Evolutionary conservation across 257 asterid species (phyloP).

Genomic region (Lycium ferocissimum): DNA sequence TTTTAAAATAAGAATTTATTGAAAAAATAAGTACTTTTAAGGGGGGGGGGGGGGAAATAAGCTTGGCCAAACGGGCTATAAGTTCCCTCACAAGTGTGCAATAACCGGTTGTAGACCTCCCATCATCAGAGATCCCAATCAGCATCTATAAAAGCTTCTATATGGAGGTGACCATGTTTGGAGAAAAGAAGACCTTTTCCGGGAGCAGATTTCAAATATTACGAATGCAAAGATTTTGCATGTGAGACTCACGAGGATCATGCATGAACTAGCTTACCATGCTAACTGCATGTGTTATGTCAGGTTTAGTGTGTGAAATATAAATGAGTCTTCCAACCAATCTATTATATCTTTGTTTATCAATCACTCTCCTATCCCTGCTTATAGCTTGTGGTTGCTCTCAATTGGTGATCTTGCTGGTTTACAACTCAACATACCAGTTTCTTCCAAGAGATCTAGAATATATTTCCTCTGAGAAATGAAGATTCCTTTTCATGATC

Average conservation of each 20-base stretch:
- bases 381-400: neutral
- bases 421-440: neutral
- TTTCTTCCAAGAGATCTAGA: neutral
- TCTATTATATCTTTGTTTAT: neutral
- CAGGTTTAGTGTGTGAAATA: neutral
- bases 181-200: neutral
- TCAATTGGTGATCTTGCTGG: neutral
- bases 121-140: neutral
- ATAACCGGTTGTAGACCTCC: neutral
- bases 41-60: too few relatives aligned
- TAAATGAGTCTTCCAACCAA: neutral
- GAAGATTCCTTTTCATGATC: neutral
- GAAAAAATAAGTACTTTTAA: too few relatives aligned
- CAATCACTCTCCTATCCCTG: neutral
- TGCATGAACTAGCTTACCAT: neutral
- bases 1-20: too few relatives aligned
- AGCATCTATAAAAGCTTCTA: neutral
- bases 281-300: too few relatives aligned
- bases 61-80: neutral
- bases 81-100: neutral
- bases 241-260: neutral
- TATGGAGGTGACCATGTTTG: neutral
- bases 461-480: neutral
- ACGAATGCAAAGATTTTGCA: neutral
- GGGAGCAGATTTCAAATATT: neutral